Evolutionary conservation across 2,329 filamentous ascomycete species (phyloP), one percentile per base, ranked within the genome.

Genomic region (Beauveria rudraprayagi): DNA sequence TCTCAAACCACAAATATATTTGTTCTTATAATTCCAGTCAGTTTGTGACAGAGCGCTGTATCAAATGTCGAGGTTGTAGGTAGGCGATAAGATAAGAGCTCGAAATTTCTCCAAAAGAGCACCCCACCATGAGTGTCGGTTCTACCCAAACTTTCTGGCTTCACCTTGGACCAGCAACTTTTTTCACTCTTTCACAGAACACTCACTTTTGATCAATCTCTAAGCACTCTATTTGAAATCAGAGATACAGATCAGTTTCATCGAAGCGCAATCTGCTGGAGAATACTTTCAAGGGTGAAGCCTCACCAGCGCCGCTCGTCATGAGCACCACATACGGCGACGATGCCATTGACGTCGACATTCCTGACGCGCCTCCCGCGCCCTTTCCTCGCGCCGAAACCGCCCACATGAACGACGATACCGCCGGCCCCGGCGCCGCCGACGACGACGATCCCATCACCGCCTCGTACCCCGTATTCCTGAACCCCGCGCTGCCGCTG

Each of bases 391-490:
- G 16, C 28, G n/a, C 24, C 48, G 43, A 50, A 17, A 11, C 44
- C 28, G 14, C 44, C 14, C n/a, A 26, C 17, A 24, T 40, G 6
- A 26, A 5, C 22, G 52, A 41, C 16, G 50, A 30, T 47, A 3
- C 2, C 22, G 5, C 14, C 9, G 17, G 1, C 16, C 10, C 4
- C 9, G 40, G 30, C 37, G 10, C 46, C 60, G 64, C 70, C 52
- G 70, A 73, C 48, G 82, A 85, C 52, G 73, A 81, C 22, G 89
- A 92, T 69, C 89, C 89, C 59, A 81, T 92, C 65, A 80, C 88
- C 58, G 82, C 86, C 47, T 85, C 83, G 64, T 97, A 96, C 82
- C 84, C 91, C 70, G 85, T 97, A 73, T 93, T 88, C 76, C 86
- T 96, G 70, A 96, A 92, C 67, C 88, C 91, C 24, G 77, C 82